These are phyloP conservation scores for Mucor lusitanicus DNA, from an alignment of 371 early-diverging fungal species.

Conservation along the genomic window DNA sequence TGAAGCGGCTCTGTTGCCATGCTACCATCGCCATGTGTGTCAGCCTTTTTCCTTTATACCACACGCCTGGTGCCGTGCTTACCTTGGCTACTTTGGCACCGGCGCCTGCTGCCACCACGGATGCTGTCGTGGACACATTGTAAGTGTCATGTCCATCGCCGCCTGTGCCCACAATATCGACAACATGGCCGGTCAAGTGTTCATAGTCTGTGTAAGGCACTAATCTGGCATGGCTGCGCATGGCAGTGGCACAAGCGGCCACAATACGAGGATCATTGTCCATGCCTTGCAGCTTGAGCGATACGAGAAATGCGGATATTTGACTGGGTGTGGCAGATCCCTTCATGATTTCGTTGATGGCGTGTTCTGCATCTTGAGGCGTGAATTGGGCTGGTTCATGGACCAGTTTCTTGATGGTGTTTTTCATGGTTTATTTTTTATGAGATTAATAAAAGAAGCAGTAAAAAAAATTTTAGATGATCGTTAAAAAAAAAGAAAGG, in stretches of 20 bases:
- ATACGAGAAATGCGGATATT: slow-evolving; percentile 82
- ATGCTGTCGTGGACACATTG: slow-evolving; percentile 93
- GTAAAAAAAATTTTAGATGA: not conserved
- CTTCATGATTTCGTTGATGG: slow-evolving; percentile 77
- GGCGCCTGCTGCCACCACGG: slow-evolving; percentile 91
- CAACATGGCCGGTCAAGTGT: slow-evolving; percentile 52
- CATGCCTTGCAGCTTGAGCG: slow-evolving; percentile 67
- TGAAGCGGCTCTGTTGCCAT: slow-evolving; percentile 94
- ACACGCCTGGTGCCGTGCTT: slow-evolving; percentile 5
- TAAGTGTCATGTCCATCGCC: slow-evolving; percentile 98
- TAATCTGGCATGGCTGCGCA: slow-evolving; percentile 63
- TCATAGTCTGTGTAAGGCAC: slow-evolving; percentile 50
- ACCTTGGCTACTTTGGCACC: slow-evolving; percentile 94
- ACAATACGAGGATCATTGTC: slow-evolving; percentile 81
- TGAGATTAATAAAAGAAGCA: not conserved
- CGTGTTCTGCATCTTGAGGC: slow-evolving; percentile 62
- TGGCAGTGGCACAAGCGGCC: slow-evolving; percentile 72
- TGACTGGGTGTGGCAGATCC: slow-evolving; percentile 79
- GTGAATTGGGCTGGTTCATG: slow-evolving; percentile 68
- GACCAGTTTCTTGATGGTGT: slow-evolving; percentile 65
- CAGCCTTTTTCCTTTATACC: too few relatives aligned
- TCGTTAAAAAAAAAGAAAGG: too few relatives aligned
- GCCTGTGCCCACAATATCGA: slow-evolving; percentile 97
- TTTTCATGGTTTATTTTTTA: slow-evolving; percentile 38
- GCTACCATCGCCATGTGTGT: too few relatives aligned